Percentiles rank a stretch among this genome's conserved stretches.
Evolutionary conservation across 495 filamentous ascomycete species (phyloP).

Genomic region (Xylaria cubensis): DNA sequence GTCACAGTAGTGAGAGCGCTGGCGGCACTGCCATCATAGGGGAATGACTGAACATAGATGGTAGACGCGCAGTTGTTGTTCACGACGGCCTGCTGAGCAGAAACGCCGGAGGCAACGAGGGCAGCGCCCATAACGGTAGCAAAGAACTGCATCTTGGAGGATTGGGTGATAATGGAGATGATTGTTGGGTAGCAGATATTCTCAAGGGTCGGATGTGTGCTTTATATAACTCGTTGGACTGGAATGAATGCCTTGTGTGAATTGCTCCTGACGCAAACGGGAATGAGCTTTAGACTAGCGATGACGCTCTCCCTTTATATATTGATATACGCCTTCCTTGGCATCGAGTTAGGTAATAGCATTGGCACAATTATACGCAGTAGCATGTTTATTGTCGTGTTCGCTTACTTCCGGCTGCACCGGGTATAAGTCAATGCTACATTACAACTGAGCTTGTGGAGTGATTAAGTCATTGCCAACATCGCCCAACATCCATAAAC

Average conservation of each 20-base stretch:
- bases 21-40: slow-evolving; percentile 36
- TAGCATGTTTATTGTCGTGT: slow-evolving; percentile 1
- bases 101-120: slow-evolving; percentile 33
- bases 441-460: slow-evolving; percentile 5
- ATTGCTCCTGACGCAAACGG: background rate
- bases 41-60: slow-evolving; percentile 40
- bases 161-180: background rate
- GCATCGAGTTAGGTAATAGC: background rate
- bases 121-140: slow-evolving; percentile 34
- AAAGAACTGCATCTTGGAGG: slow-evolving; percentile 38
- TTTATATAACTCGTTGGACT: background rate
- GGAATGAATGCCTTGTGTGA: slow-evolving; percentile 1
- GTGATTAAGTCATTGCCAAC: slow-evolving; percentile 17
- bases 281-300: slow-evolving; percentile 5
- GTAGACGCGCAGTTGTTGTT: slow-evolving; percentile 34
- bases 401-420: slow-evolving; percentile 9
- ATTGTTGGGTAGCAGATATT: slow-evolving; percentile 8
- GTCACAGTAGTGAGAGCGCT: slow-evolving; percentile 32
- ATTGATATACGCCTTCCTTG: slow-evolving; percentile 1
- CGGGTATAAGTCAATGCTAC: slow-evolving; percentile 6
- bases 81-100: slow-evolving; percentile 38
- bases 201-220: slow-evolving; percentile 1
- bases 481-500: slow-evolving; percentile 20
- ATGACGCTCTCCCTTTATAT: slow-evolving; percentile 15
- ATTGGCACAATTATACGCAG: background rate